These are phyloP conservation scores for Monascus purpureus DNA, from an alignment of 495 filamentous ascomycete species.

Conservation along the genomic window DNA sequence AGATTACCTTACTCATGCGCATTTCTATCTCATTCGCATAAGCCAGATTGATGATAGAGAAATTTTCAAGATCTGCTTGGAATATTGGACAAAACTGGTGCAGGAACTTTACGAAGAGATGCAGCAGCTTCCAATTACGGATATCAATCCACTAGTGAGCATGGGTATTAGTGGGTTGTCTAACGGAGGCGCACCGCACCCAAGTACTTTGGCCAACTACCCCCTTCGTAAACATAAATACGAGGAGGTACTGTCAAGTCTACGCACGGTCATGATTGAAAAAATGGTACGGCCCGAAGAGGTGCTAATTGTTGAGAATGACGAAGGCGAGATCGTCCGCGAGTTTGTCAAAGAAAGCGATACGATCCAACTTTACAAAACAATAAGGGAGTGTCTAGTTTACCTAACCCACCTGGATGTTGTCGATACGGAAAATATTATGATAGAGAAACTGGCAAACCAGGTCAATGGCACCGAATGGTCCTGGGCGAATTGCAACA, in stretches of 20 bases:
- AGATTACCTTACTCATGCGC: constrained; percentile 85
- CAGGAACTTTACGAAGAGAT: constrained; percentile 98
- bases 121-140: constrained; percentile 82
- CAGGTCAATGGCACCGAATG: constrained; percentile 93
- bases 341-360: constrained; percentile 99
- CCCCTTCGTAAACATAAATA: constrained; percentile 97
- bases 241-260: constrained; percentile 78
- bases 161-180: constrained; percentile 57
- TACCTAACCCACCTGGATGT: constrained; percentile 98
- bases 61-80: constrained; percentile 97
- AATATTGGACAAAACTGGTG: constrained; percentile 99
- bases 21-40: constrained; percentile 96
- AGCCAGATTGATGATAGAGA: constrained; percentile 97
- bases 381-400: constrained; percentile 90
- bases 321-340: constrained; percentile 96
- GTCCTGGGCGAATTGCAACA: constrained; percentile 99
- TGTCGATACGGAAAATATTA: constrained; percentile 92
- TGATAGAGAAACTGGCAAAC: constrained; percentile 92
- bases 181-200: constrained; percentile 75
- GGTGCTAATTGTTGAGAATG: constrained; percentile 98
- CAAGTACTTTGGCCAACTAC: constrained; percentile 65
- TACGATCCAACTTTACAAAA: constrained; percentile 98
- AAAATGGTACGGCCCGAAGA: constrained; percentile 98
- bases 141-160: constrained; percentile 74
- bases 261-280: constrained; percentile 97